Evolutionary conservation across 2,329 filamentous ascomycete species (phyloP), one percentile per base, ranked within the genome.

Genomic region (Diaporthe aspalathi): DNA sequence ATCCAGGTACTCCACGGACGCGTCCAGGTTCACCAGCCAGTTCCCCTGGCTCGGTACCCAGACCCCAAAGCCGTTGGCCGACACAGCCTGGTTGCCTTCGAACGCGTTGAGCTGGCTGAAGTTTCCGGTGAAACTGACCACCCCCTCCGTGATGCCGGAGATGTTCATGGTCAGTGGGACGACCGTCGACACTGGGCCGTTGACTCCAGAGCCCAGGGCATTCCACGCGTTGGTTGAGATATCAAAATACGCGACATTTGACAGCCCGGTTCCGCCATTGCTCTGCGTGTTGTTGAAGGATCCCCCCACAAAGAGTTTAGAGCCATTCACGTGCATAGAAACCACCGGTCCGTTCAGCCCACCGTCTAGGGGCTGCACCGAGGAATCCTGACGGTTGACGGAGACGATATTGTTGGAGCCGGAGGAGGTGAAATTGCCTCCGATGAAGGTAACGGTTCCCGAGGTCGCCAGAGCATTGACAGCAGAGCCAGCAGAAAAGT

Each of bases 31-130:
- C 78, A 94, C 90, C 20, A 99, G 85, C 96, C 96, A 99, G 79
- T 96, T 96, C 71, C 86, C 87, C 73, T 88, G 86, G 4, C 94
- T 97, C 3, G 93, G 93, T 9, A 98, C 92, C 96, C 96, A 99
- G 47, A 98, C 86, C 17, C 94, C 95, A 77, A 99, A 94, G 2
- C 95, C 94, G 65, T 89, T 82, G 0, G 91, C 92, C 11, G 87
- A 77, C 35, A 91, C 86, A 12, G 90, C 87, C 8, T 86, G 80
- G 74, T 91, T 91, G 74, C 85, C 85, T 45, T 84, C 89, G 76
- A 94, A 95, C 0, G 87, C 88, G 35, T 91, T 87, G 73, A 97
- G 89, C 68, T 90, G 84, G 20, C 88, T 87, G 80, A 99, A 99
- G 72, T 90, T 86, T 7, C 96, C 96, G 62, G 91, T 95, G 72